These are phyloP conservation scores for Endothia cerciana DNA, from an alignment of 2,329 filamentous ascomycete genomes.

Conservation along the genomic window DNA sequence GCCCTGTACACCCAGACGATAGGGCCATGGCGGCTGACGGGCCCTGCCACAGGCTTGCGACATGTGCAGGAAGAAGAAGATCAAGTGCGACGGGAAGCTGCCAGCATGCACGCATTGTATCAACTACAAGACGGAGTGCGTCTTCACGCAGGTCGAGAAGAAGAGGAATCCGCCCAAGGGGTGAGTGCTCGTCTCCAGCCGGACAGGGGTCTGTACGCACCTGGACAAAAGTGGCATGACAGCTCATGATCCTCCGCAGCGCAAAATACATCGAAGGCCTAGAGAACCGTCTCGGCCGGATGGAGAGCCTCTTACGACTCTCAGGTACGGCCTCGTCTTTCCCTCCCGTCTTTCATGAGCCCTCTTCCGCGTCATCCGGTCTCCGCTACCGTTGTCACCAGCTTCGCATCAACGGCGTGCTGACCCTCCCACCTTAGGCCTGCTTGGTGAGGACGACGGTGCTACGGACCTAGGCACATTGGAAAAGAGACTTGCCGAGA, in stretches of 20 bases:
- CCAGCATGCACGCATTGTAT: constrained; percentile 93
- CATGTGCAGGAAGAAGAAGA: constrained; percentile 96
- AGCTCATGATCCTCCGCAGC: constrained; percentile 47
- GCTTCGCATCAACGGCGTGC: constrained; percentile 34
- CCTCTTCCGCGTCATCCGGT: constrained; percentile 2
- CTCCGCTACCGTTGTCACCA: constrained; percentile 4
- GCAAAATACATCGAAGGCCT: constrained; percentile 98
- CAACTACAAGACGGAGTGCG: constrained; percentile 97
- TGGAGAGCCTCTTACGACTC: constrained; percentile 88
- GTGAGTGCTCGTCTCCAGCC: constrained; percentile 52
- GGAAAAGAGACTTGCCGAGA: constrained; percentile 73
- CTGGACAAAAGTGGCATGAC: background rate
- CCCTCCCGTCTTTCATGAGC: background rate
- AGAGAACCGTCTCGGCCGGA: constrained; percentile 91
- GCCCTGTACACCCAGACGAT: constrained; percentile 6
- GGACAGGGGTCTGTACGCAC: constrained; percentile 12
- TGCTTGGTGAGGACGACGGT: constrained; percentile 84
- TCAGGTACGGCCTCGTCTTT: constrained; percentile 59
- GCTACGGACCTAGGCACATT: constrained; percentile 86
- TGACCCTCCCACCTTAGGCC: constrained; percentile 49
- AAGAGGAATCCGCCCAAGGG: constrained; percentile 97
- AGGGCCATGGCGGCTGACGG: constrained; percentile 24
- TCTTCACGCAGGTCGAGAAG: constrained; percentile 98
- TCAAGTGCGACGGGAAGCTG: constrained; percentile 97
- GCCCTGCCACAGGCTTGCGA: constrained; percentile 72